These are phyloP conservation scores for Neospora caninum DNA, from an alignment of 169 alveolate genomes.

Conservation along the genomic window DNA sequence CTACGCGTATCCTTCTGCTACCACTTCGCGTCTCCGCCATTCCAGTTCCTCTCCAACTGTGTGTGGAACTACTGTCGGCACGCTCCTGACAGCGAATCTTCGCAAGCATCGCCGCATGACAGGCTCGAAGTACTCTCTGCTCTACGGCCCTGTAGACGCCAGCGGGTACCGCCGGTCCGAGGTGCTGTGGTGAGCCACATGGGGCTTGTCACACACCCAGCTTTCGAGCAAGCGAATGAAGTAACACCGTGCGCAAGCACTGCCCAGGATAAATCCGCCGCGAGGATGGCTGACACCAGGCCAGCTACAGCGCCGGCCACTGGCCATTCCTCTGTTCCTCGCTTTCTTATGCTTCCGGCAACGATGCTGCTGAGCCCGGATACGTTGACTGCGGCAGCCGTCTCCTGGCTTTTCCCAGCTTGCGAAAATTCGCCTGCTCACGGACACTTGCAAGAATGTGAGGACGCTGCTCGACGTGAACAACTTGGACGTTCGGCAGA, in stretches of 20 bases:
- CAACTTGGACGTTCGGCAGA: neutral
- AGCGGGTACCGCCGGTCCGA: neutral
- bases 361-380: neutral
- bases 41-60: slow-evolving; percentile 28
- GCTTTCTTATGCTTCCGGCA: neutral
- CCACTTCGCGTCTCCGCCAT: slow-evolving; percentile 14
- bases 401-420: neutral
- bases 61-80: slow-evolving; percentile 3
- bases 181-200: neutral
- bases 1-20: neutral
- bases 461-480: no score
- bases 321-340: neutral
- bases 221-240: neutral
- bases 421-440: no score
- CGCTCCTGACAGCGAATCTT: neutral
- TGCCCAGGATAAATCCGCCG: neutral
- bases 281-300: neutral
- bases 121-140: neutral
- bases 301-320: neutral
- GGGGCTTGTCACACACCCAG: neutral
- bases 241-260: neutral
- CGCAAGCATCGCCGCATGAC: neutral
- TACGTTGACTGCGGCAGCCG: neutral
- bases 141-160: neutral
- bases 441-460: no score